These are phyloP conservation scores for Trichosporon sp. DNA, from an alignment of 1,284 basidiomycete genomes.

Conservation along the genomic window DNA sequence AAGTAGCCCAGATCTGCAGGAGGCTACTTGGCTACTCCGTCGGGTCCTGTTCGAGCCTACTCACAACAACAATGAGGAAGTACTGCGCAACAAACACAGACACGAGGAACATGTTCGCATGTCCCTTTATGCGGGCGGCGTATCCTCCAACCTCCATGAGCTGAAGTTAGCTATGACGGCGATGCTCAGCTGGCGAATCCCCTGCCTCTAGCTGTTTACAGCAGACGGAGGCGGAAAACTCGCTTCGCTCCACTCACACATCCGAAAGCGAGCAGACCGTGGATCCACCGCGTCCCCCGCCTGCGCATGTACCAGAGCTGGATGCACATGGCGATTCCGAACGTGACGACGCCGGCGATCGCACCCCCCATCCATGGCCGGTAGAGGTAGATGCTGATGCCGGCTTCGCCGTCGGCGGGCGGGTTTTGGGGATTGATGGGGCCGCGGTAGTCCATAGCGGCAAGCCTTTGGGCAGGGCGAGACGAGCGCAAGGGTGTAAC, in stretches of 20 bases:
- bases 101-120: constrained; percentile 38
- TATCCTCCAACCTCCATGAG: constrained; percentile 49
- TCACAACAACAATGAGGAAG: constrained; percentile 57
- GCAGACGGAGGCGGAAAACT: not conserved
- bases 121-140: constrained; percentile 38
- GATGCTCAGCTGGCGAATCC: too few relatives aligned
- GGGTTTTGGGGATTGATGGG: constrained; percentile 47
- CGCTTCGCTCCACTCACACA: constrained; percentile 31
- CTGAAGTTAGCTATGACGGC: constrained; percentile 25
- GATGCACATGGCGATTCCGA: constrained; percentile 42
- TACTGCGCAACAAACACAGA: constrained; percentile 48
- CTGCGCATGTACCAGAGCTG: constrained; percentile 41
- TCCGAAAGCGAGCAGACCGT: constrained; percentile 36
- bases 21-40: too few relatives aligned
- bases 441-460: constrained; percentile 37
- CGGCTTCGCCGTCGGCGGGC: constrained; percentile 42
- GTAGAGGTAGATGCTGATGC: constrained; percentile 55
- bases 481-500: not conserved
- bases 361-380: constrained; percentile 48
- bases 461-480: not conserved
- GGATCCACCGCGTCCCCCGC: constrained; percentile 36
- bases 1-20: not conserved
- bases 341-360: constrained; percentile 45
- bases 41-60: constrained; percentile 25
- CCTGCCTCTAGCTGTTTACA: too few relatives aligned